Conservation (phyloP, 345 rosid genomes). For the Viola odorata region DNA sequence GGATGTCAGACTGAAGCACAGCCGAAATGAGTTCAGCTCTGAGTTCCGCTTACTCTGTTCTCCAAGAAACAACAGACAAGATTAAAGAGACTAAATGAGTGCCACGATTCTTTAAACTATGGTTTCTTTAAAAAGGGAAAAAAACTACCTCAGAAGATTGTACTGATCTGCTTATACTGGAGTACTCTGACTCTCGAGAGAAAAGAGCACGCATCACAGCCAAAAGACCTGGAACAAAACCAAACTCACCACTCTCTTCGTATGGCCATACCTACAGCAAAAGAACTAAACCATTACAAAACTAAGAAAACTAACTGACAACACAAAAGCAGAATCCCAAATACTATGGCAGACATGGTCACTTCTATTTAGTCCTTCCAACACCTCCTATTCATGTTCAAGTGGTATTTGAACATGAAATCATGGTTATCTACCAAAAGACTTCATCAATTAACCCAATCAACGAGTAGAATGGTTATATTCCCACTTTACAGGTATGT, state of each 20-base stretch:
- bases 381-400: too few relatives aligned
- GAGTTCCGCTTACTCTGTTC: constrained; percentile 51
- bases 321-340: background rate
- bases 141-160: constrained; percentile 41
- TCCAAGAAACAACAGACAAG: constrained; percentile 12
- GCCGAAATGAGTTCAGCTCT: constrained; percentile 48
- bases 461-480: too few relatives aligned
- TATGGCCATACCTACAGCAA: constrained; percentile 79
- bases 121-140: constrained; percentile 4
- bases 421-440: too few relatives aligned
- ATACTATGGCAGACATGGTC: background rate
- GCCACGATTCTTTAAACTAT: background rate
- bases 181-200: constrained; percentile 34
- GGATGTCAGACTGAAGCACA: constrained; percentile 75
- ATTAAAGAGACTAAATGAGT: background rate
- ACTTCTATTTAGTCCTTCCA: too few relatives aligned
- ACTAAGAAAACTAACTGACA: background rate
- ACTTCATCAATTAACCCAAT: too few relatives aligned
- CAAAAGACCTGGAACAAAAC: constrained; percentile 86
- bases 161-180: constrained; percentile 27
- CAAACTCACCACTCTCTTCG: constrained; percentile 74
- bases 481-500: too few relatives aligned
- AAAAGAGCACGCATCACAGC: constrained; percentile 68
- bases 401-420: too few relatives aligned
- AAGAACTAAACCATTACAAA: background rate